Evolutionary conservation across 805 yeast species (phyloP), one percentile per base, ranked within the genome.

Genomic region (Candida tibetensis): DNA sequence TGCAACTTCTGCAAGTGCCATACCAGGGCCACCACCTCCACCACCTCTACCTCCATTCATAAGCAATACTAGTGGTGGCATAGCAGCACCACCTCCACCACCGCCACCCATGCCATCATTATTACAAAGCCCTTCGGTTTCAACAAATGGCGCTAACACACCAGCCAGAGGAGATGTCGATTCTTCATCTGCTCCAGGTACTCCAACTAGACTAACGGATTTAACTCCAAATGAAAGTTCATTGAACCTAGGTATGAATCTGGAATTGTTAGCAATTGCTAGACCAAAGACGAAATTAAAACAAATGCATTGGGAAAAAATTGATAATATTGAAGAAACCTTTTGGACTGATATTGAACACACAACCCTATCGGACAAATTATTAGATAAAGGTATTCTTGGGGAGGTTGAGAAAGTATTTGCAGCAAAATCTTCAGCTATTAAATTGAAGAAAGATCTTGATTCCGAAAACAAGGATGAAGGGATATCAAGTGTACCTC

Each of bases 231-330:
- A 17, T 17, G 25, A 28, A 13, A 25, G 28, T 27, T 15, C 25
- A 9, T 30, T 36, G 16, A 14, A 6, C 14, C 12, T 15, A 14
- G 14, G 9, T 13, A 17, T n/a, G 12, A 16, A 27, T 10, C 21
- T 23, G 15, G 38, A 35, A 17, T 21, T 35, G 9, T 10, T 28
- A n/a, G 30, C 33, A 7, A 31, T 34, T 30, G 37, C 36, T 4
- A 54, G 87, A 45, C 90, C 95, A 3, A 80, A 77, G 53, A 72
- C 78, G 42, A 86, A 84, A 56, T 74, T 93, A 47, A 93, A 95
- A 58, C 99, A 91, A 58, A 74, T 93, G 69, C 99, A 93, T 58
- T 95, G 98, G 98, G 96, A 91, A 50, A 87, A 85, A 53, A 72
- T 95, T 27, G 96, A 91, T 23, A 74, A 81, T 42, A 83, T 93